phyloP scores from a whole-genome alignment of 2,329 filamentous ascomycete genomes.

The Fusarium annulatum region DNA sequence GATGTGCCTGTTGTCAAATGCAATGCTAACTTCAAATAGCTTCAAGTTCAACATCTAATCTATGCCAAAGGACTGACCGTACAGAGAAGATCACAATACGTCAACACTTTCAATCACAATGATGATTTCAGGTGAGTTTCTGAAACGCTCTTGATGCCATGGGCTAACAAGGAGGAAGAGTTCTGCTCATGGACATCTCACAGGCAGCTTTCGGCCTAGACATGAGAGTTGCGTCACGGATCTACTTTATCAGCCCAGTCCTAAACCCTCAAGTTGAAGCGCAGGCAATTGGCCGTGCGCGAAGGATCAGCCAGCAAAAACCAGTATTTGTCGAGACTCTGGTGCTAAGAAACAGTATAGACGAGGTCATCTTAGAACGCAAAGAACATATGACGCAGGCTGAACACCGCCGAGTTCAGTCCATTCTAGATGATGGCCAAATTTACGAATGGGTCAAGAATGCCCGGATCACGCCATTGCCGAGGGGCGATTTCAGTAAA shows the following conservation, averaged over 20 bases:
- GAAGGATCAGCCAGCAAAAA: constrained; percentile 84
- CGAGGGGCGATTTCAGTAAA: constrained; percentile 45
- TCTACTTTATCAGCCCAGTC: constrained; percentile 91
- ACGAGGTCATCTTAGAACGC: constrained; percentile 83
- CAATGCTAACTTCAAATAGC: constrained; percentile 47
- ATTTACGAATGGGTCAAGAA: constrained; percentile 71
- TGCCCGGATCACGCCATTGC: constrained; percentile 56
- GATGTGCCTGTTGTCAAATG: not conserved
- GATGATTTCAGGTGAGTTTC: constrained; percentile 64
- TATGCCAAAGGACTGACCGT: constrained; percentile 73
- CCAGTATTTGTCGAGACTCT: constrained; percentile 88
- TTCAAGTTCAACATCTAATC: constrained; percentile 71
- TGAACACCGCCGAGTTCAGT: constrained; percentile 66
- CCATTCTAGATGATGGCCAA: constrained; percentile 66
- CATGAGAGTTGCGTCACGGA: constrained; percentile 81
- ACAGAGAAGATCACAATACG: constrained; percentile 76
- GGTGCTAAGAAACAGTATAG: constrained; percentile 81
- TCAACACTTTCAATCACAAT: constrained; percentile 80
- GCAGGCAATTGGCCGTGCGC: constrained; percentile 90
- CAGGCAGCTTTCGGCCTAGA: constrained; percentile 91
- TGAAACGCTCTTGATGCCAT: not conserved
- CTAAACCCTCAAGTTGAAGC: constrained; percentile 87
- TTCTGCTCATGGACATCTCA: constrained; percentile 90
- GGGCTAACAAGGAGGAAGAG: constrained; percentile 55
- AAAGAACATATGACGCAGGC: constrained; percentile 79